Evolutionary conservation across 306 rosid species (phyloP).

Genomic region (Inga laurina): DNA sequence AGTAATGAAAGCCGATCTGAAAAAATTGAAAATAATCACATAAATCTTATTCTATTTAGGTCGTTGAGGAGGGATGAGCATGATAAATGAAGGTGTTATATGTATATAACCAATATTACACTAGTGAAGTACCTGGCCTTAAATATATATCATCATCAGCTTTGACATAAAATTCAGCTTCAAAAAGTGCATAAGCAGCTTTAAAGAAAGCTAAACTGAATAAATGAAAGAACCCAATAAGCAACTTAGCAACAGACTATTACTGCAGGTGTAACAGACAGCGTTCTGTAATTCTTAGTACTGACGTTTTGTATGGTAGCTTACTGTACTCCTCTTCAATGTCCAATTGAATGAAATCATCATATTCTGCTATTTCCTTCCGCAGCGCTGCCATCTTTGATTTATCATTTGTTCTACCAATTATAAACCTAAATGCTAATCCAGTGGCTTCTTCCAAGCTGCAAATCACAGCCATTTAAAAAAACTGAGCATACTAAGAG

Average conservation of each 20-base stretch:
- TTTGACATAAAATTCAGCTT: constrained; percentile 87
- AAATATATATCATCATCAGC: constrained; percentile 97
- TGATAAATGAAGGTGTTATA: constrained; percentile 19
- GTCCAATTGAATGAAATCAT: constrained; percentile 88
- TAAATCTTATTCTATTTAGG: constrained; percentile 11
- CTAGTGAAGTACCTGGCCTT: constrained; percentile 77
- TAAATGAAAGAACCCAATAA: constrained; percentile 13
- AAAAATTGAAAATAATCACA: constrained; percentile 33
- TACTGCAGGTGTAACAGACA: constrained; percentile 21
- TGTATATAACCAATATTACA: constrained; percentile 8
- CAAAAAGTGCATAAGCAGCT: constrained; percentile 92
- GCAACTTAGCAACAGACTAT: constrained; percentile 28
- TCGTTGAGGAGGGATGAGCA: constrained; percentile 2
- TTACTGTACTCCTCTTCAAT: constrained; percentile 98
- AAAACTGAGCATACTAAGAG: neutral
- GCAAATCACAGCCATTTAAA: constrained; percentile 46
- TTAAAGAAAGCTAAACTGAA: constrained; percentile 93
- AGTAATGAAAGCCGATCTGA: constrained; percentile 92
- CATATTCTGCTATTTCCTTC: constrained; percentile 70
- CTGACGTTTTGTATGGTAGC: constrained; percentile 99
- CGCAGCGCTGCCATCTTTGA: constrained; percentile 71
- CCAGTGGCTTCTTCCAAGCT: constrained; percentile 99
- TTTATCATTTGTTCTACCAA: constrained; percentile 74
- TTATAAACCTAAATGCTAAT: constrained; percentile 85
- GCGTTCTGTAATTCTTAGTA: constrained; percentile 38